Evolutionary conservation across 768 basidiomycete species (phyloP).

Genomic region (Termitomyces sp.): DNA sequence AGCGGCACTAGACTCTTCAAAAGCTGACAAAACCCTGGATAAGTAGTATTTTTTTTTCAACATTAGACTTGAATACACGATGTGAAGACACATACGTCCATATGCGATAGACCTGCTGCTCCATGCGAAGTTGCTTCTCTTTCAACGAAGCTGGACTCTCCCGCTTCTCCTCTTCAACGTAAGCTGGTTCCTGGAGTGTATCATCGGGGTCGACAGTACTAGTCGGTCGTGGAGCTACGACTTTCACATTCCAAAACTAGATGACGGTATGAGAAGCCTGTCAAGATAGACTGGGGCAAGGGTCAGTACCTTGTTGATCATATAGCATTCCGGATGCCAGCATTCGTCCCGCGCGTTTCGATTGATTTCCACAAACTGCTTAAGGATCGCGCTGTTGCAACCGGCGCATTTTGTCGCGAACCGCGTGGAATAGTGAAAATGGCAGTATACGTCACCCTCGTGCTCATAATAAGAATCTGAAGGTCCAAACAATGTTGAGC

Average conservation of each 20-base stretch:
- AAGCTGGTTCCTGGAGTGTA: conserved; percentile 46
- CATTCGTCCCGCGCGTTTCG: conserved; percentile 97
- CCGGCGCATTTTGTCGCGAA: conserved; percentile 99
- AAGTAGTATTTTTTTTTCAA: conserved; percentile 5
- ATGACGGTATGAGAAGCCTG: conserved; percentile 1
- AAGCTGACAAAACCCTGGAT: conserved; percentile 84
- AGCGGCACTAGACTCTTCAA: conserved; percentile 98
- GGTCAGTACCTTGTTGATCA: conserved; percentile 92
- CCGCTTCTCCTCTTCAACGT: conserved; percentile 71
- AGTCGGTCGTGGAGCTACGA: conserved; percentile 68
- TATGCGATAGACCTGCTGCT: conserved; percentile 95
- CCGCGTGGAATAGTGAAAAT: conserved; percentile 98
- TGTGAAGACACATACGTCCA: conserved; percentile 74
- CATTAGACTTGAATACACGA: conserved; percentile 6
- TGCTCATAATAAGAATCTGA: conserved; percentile 99
- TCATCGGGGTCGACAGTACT: conserved; percentile 52
- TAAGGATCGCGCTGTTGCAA: conserved; percentile 94
- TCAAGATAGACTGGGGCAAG: conserved; percentile 1
- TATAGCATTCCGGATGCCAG: conserved; percentile 99
- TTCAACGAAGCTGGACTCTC: conserved; percentile 79
- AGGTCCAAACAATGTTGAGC: conserved; percentile 93
- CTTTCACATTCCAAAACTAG: conserved; percentile 99
- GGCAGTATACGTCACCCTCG: conserved; percentile 95
- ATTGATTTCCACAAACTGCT: conserved; percentile 99
- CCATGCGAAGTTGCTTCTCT: conserved; percentile 91